Base-by-base conservation (phyloP, 78 protist genomes). In the slime mould (Dictyostelium discoideum) region DNA sequence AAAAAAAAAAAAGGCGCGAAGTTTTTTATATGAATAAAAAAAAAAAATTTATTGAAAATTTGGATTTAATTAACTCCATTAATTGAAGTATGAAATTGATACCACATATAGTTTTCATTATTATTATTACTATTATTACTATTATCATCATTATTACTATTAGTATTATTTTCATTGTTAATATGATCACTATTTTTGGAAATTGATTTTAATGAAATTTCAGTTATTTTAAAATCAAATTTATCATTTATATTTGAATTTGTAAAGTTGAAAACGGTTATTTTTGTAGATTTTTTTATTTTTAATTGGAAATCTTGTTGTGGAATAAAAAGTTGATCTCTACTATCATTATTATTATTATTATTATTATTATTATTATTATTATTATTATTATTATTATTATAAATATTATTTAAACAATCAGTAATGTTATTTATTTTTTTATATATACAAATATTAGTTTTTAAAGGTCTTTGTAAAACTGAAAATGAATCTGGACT, bases 241-340 rank as follows among this genome's bases (percentile, higher is more conserved):
- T 26, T 24, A 50, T 50, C 37, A 50, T 26, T 20, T 10, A 81
- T 81, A 50, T 81, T 48, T 81, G 85, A 48, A 26, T 81, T 10
- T 13, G 85, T 81, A 26, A 81, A 81, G 32, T 81, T 81, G 16
- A 81, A 81, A 26, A 81, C 37, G 14, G 37, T 44, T n/a, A 81
- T 18, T 81, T 81, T 81, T 48, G 85, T 81, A n/a, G 85, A 81
- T 29, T 81, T 81, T 16, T 81, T 42, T 48, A 81, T 22, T 50
- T 42, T 42, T 81, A 81, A 11, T 81, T 81, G 67, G 54, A 81
- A 81, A 10, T 81, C 85, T 81, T 81, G 85, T 24, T 48, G 29
- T 50, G 85, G 85, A 24, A 48, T 81, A 81, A 40, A 48, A 26
- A 40, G 32, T 42, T 78, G 63, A 1, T n/a, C 32, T 5, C 22